Base-by-base conservation (phyloP, 805 yeast genomes). In the Monosporozyma siamensis region DNA sequence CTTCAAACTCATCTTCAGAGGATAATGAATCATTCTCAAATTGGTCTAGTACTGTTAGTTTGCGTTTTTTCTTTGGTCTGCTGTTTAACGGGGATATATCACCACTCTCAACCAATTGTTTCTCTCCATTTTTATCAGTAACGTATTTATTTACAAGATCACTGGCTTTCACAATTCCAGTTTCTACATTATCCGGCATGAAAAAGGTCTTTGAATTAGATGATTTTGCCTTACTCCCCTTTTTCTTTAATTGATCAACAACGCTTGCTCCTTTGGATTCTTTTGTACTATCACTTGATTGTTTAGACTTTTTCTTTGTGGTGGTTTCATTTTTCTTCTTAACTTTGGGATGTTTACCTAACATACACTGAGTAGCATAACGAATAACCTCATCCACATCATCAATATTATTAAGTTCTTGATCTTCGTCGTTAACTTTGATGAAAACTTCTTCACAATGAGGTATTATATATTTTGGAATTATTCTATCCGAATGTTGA, bases 171-270 rank as follows among this genome's bases (percentile, higher is more conserved):
- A 66, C 65, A 49, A 83, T 82, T 0, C 87, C 89, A 0, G 80
- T 72, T 32, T 70, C 74, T 4, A 77, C 89, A 52, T 77, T 69
- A 48, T 79, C 83, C 0, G 92, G 92, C 85, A 82, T 78, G 57
- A 77, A 78, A 48, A 82, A 82, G 36, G 61, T 64, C 56, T 80
- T 75, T 46, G 8, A 38, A 15, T 23, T 39, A 9, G 23, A 3
- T 2, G 35, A 11, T 17, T 32, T 32, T 4, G 4, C 39, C 24
- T 52, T 61, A 34, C 50, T 53, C 3, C 45, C 39, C 37, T 59
- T 44, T 46, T 49, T 26, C 42, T 40, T 42, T 11, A 32, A 18
- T 32, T 20, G 35, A 18, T 32, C 22, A 18, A 18, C 11, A 18
- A 32, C 18, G 17, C 17, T 26, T 6, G 32, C 24, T 12, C 21